Percentiles rank a stretch among this genome's conserved stretches.
phyloP scores from a whole-genome alignment of 192 early-diverging fungal genomes.

The Haplosporangium gracile region DNA sequence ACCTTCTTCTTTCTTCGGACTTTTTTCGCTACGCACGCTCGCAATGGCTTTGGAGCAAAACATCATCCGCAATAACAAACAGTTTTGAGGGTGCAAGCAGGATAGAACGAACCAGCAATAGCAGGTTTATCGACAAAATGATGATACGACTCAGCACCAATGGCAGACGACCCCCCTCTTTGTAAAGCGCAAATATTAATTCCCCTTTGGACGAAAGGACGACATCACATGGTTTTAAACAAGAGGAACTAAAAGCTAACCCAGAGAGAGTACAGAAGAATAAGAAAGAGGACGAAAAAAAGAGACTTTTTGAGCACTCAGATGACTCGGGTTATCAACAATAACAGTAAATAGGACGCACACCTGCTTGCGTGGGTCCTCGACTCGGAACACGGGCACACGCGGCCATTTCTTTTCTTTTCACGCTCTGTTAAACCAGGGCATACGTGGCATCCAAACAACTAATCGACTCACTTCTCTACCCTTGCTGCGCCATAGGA shows the following conservation, averaged over 20 bases:
- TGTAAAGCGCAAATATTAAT: conserved; percentile 1
- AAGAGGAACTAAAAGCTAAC: background rate
- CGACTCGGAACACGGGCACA: conserved; percentile 5
- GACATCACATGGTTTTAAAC: conserved; percentile 1
- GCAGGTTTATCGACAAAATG: background rate
- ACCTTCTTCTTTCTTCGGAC: background rate
- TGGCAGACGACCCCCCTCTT: background rate
- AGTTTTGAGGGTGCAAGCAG: background rate
- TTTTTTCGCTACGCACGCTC: background rate
- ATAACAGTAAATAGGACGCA: background rate
- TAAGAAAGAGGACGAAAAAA: background rate
- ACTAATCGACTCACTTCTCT: conserved; percentile 6
- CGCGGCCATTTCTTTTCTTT: background rate
- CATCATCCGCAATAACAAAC: background rate
- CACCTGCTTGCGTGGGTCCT: conserved; percentile 4
- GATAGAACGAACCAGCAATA: background rate
- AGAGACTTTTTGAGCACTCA: background rate
- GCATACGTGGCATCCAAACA: background rate
- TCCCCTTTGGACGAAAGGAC: background rate
- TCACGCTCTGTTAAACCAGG: background rate
- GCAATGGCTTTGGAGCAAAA: background rate
- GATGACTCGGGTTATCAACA: background rate
- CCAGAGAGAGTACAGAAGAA: background rate
- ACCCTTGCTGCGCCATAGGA: conserved; percentile 45
- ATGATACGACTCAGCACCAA: background rate